Evolutionary conservation across 345 rosid species (phyloP).

Genomic region (Rhizophora mangle): DNA sequence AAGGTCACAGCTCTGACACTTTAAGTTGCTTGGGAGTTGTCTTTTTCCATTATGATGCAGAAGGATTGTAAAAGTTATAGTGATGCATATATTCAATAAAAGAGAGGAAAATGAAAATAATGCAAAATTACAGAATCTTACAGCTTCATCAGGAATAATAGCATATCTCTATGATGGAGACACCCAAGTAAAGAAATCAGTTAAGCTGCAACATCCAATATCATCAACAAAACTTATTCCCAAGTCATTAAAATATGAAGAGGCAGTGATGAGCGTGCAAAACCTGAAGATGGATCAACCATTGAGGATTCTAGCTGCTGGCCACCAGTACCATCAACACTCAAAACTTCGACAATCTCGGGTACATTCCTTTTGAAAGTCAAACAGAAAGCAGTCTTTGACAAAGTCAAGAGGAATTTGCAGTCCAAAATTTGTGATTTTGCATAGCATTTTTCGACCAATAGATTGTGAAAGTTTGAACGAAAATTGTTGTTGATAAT

Average conservation of each 20-base stretch:
- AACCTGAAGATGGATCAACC: constrained; percentile 72
- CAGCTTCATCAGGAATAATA: constrained; percentile 81
- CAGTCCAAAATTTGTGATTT: background rate
- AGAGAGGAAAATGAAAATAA: background rate
- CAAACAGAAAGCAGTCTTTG: background rate
- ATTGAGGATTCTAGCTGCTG: constrained; percentile 68
- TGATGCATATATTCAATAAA: too few relatives aligned
- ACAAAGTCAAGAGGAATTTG: background rate
- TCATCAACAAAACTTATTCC: background rate
- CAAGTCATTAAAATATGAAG: background rate
- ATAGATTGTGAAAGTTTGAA: background rate
- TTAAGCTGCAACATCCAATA: background rate
- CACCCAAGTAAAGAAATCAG: constrained; percentile 39
- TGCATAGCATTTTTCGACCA: background rate
- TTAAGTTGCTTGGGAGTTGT: too few relatives aligned
- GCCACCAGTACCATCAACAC: constrained; percentile 80
- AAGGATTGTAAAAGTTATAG: too few relatives aligned
- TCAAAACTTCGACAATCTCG: constrained; percentile 63
- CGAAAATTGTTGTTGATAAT: background rate
- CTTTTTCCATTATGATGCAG: too few relatives aligned
- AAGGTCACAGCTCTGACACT: too few relatives aligned
- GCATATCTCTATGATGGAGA: constrained; percentile 89
- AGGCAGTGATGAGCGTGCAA: background rate
- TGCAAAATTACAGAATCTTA: constrained; percentile 28
- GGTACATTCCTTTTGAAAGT: constrained; percentile 55